Percentiles rank a stretch among this genome's conserved stretches.
These are phyloP conservation scores for Verticillium longisporum DNA, from an alignment of 2,329 filamentous ascomycete species.

Conservation along the genomic window DNA sequence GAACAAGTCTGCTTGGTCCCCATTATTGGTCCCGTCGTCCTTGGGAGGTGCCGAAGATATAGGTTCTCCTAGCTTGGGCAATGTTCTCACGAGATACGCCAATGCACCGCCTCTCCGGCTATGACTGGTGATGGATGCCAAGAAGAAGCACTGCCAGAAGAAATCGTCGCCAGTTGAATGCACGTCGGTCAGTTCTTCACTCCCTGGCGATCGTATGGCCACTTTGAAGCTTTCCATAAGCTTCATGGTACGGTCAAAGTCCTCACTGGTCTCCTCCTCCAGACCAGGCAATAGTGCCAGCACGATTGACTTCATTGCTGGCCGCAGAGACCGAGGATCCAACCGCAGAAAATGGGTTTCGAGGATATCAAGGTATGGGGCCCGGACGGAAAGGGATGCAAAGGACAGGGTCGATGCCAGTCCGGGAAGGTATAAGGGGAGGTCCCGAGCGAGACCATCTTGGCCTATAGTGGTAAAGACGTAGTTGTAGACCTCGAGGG, in stretches of 20 bases:
- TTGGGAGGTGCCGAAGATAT: conserved; percentile 22
- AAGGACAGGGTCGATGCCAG: conserved; percentile 87
- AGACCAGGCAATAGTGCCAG: conserved; percentile 84
- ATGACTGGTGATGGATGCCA: conserved; percentile 85
- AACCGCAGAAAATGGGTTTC: conserved; percentile 73
- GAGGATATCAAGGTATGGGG: conserved; percentile 75
- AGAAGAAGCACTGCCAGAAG: conserved; percentile 97
- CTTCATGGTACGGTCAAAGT: conserved; percentile 81
- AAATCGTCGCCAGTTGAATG: conserved; percentile 69
- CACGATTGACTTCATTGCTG: conserved; percentile 84
- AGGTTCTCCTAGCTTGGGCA: conserved; percentile 62
- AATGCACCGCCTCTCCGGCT: conserved; percentile 79
- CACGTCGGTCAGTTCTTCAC: conserved; percentile 41
- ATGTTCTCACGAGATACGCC: conserved; percentile 72
- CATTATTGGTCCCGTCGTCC: conserved; percentile 20
- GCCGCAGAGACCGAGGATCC: conserved; percentile 64
- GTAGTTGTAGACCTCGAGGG: conserved; percentile 86
- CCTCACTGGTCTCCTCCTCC: conserved; percentile 94
- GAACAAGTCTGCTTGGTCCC: conserved; percentile 37
- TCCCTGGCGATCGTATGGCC: conserved; percentile 50
- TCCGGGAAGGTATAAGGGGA: conserved; percentile 84
- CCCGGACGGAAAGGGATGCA: conserved; percentile 84
- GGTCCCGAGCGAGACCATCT: conserved; percentile 72
- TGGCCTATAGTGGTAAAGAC: conserved; percentile 82
- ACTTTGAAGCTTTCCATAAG: conserved; percentile 73